Percentiles rank a stretch among this genome's conserved stretches.
Evolutionary conservation across 1,284 basidiomycete species (phyloP).

Genomic region (Porogramme epimiltina): DNA sequence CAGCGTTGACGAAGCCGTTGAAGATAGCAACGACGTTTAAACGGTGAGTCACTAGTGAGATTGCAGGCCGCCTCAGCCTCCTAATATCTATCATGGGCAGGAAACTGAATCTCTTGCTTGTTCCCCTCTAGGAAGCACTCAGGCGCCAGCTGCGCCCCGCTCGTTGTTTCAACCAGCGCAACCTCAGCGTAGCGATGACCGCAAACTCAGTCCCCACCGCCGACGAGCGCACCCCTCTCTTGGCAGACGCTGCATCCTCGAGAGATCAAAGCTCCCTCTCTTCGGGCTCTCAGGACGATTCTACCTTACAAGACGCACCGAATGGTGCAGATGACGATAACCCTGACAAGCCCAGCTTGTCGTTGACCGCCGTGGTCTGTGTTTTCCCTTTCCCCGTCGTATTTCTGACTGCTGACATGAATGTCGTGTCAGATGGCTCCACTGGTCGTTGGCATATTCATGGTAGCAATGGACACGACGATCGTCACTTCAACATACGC

Average conservation of each 20-base stretch:
- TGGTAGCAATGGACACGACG: constrained; percentile 60
- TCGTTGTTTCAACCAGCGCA: too few relatives aligned
- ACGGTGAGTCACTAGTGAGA: too few relatives aligned
- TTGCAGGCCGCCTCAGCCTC: too few relatives aligned
- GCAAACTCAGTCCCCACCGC: background rate
- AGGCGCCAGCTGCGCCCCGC: too few relatives aligned
- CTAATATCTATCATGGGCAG: too few relatives aligned
- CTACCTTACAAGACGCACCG: too few relatives aligned
- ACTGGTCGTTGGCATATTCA: constrained; percentile 58
- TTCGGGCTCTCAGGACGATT: too few relatives aligned
- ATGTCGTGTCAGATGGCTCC: constrained; percentile 47
- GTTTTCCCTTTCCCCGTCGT: background rate
- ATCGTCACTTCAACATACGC: constrained; percentile 64
- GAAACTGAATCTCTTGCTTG: too few relatives aligned
- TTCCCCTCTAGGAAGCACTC: too few relatives aligned
- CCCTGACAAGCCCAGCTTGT: constrained; percentile 13
- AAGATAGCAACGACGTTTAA: too few relatives aligned
- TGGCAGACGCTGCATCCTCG: background rate
- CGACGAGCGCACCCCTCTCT: constrained; percentile 4
- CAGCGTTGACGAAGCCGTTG: too few relatives aligned
- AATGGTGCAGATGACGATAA: constrained; percentile 1
- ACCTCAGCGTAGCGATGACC: too few relatives aligned
- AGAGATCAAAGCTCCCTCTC: background rate
- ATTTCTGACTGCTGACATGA: background rate
- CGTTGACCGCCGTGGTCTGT: constrained; percentile 22